Base-by-base conservation (phyloP, 169 alveolate genomes). In the Plasmodium coatneyi region DNA sequence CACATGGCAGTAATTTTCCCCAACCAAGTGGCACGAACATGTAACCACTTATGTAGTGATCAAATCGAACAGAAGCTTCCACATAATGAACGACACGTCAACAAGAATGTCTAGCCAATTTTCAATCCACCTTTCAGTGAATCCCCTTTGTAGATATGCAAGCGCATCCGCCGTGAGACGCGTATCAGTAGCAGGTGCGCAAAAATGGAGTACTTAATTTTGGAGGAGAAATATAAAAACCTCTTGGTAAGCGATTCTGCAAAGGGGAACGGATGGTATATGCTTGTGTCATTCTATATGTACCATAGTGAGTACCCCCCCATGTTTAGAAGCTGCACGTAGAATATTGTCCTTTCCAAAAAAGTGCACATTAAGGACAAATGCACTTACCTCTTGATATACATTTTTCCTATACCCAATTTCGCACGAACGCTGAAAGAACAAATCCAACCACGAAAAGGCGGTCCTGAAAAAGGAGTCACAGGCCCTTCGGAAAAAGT, bases 211-310 rank as follows among this genome's bases (percentile, higher is more conserved):
- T 49, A 79, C 82, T 71, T 94, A 76, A 72, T 76, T 34, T 71
- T 92, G 49, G 92, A 82, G 56, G 94, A 92, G 54, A 87, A 87
- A 87, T 87, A 87, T 56, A 87, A 87, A 87, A 87, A 71, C 30
- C 87, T 87, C 49, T 39, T 87, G 93, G 93, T 87, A 78, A 87
- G 80, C 41, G 43, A 76, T 76, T 28, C 32, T 54, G 39, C 82
- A 49, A 25, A 74, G 60, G 60, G 60, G 60, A 49, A 16, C 6
- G 25, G 60, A 5, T 22, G 12, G 12, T 41, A 2, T 49, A 16
- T 30, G 56, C 5, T 25, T 81, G 36, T 49, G 36, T 81, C n/a
- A 46, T 16, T 49, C 10, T 80, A 16, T 46, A 43, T 19, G 19
- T n/a, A 56, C 56, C 56, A 46, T 9, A 4, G 56, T 12, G 10